Evolutionary conservation across 768 basidiomycete species (phyloP).

Genomic region (Suillus decipiens): DNA sequence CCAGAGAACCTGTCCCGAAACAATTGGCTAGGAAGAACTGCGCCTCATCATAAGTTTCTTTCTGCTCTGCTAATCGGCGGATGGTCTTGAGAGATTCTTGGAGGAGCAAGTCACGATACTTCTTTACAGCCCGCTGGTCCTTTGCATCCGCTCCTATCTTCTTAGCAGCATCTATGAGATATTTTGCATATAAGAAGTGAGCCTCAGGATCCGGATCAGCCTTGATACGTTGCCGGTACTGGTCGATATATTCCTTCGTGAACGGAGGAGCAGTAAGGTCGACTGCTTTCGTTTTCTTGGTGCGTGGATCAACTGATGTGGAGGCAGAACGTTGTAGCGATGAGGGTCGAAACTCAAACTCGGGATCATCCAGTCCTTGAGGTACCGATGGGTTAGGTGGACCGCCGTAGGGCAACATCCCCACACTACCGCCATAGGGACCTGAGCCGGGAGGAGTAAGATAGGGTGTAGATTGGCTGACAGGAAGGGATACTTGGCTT

Average conservation of each 20-base stretch:
- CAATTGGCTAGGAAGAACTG: constrained; percentile 99
- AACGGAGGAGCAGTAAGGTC: constrained; percentile 84
- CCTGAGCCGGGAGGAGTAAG: constrained; percentile 29
- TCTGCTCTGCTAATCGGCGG: constrained; percentile 89
- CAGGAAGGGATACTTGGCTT: constrained; percentile 23
- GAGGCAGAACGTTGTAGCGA: constrained; percentile 54
- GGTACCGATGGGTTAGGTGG: constrained; percentile 27
- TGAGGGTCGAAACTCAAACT: constrained; percentile 59
- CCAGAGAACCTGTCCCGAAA: constrained; percentile 92
- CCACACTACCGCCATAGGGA: constrained; percentile 24
- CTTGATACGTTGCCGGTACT: constrained; percentile 97
- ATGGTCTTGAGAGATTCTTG: constrained; percentile 90
- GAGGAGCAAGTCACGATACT: constrained; percentile 87
- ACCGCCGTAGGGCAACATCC: constrained; percentile 19
- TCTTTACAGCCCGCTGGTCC: constrained; percentile 83
- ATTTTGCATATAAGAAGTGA: constrained; percentile 97
- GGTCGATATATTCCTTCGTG: constrained; percentile 95
- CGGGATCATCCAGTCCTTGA: constrained; percentile 39
- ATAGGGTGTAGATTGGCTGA: constrained; percentile 35
- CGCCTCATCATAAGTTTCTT: constrained; percentile 90
- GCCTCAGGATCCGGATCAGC: constrained; percentile 97
- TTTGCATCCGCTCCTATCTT: constrained; percentile 74
- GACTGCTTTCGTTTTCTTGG: constrained; percentile 75
- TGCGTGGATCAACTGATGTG: constrained; percentile 55
- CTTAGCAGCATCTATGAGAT: constrained; percentile 97